These are phyloP conservation scores for Termitomyces sp. DNA, from an alignment of 768 basidiomycete species.

Conservation along the genomic window DNA sequence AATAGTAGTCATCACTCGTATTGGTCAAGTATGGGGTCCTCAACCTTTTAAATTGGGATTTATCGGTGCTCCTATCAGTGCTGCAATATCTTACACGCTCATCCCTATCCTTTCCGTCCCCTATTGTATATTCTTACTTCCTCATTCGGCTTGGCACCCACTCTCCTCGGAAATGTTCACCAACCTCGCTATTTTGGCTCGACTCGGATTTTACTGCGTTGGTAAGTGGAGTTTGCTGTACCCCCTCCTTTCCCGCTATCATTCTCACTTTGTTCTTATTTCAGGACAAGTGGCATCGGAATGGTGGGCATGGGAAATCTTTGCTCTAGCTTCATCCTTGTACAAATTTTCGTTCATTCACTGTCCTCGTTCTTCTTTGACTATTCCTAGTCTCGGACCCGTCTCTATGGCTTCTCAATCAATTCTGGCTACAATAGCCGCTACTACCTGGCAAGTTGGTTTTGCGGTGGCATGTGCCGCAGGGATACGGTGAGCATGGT, in stretches of 20 bases:
- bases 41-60: slow-evolving; percentile 52
- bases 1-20: neutral
- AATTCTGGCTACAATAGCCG: slow-evolving; percentile 68
- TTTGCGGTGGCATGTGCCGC: slow-evolving; percentile 75
- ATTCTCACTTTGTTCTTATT: neutral
- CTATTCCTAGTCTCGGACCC: slow-evolving; percentile 59
- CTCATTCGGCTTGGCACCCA: slow-evolving; percentile 79
- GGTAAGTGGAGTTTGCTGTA: slow-evolving; percentile 27
- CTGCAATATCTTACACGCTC: slow-evolving; percentile 84
- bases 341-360: slow-evolving; percentile 15
- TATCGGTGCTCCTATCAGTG: slow-evolving; percentile 86
- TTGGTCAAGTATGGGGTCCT: slow-evolving; percentile 60
- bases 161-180: slow-evolving; percentile 56
- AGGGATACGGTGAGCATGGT: slow-evolving; percentile 63
- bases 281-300: slow-evolving; percentile 74
- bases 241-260: neutral
- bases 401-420: slow-evolving; percentile 80
- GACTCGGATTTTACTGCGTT: slow-evolving; percentile 76
- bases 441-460: slow-evolving; percentile 74
- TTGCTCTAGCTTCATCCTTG: slow-evolving; percentile 23
- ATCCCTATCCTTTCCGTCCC: slow-evolving; percentile 52
- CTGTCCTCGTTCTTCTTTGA: neutral
- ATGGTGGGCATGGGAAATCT: slow-evolving; percentile 12
- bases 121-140: slow-evolving; percentile 53
- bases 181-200: slow-evolving; percentile 58